Conservation (phyloP, 306 rosid genomes). For the Ormosia semicastrata region DNA sequence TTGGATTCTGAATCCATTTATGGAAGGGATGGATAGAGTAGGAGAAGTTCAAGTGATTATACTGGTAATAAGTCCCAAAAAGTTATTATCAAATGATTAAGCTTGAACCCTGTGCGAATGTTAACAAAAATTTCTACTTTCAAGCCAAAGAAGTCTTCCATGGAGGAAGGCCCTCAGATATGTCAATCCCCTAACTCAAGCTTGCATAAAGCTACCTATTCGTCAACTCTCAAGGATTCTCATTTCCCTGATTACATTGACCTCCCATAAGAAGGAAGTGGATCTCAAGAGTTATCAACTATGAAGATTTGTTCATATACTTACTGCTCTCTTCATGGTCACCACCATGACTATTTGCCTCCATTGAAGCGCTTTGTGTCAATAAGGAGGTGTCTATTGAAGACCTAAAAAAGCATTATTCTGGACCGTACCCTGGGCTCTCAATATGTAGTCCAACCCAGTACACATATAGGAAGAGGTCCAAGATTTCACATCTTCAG, state of each 20-base stretch:
- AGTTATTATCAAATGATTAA: conserved; percentile 47
- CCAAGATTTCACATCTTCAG: too few relatives aligned
- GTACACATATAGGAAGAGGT: too few relatives aligned
- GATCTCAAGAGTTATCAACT: conserved; percentile 34
- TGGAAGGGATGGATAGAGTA: conserved; percentile 23
- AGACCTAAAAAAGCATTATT: conserved; percentile 44
- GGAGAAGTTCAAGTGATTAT: conserved; percentile 18
- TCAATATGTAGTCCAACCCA: too few relatives aligned
- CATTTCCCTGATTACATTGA: conserved; percentile 46
- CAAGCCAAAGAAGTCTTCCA: conserved; percentile 45
- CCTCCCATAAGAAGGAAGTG: conserved; percentile 43
- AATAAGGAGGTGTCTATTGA: conserved; percentile 57
- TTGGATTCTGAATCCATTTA: conserved; percentile 40
- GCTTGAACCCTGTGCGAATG: conserved; percentile 59
- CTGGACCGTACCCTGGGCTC: too few relatives aligned
- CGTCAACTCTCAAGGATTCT: conserved; percentile 72
- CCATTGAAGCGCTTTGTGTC: conserved; percentile 70
- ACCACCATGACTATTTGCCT: conserved; percentile 49
- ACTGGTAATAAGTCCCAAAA: conserved; percentile 41
- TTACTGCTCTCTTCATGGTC: conserved; percentile 91
- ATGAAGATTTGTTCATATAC: conserved; percentile 64
- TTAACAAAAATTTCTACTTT: conserved; percentile 37
- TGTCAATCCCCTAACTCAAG: conserved; percentile 41
- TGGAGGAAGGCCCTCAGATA: conserved; percentile 15
- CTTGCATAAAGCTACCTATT: conserved; percentile 65